Base-by-base conservation (phyloP, 78 protist genomes). In the Paulinella micropora region DNA sequence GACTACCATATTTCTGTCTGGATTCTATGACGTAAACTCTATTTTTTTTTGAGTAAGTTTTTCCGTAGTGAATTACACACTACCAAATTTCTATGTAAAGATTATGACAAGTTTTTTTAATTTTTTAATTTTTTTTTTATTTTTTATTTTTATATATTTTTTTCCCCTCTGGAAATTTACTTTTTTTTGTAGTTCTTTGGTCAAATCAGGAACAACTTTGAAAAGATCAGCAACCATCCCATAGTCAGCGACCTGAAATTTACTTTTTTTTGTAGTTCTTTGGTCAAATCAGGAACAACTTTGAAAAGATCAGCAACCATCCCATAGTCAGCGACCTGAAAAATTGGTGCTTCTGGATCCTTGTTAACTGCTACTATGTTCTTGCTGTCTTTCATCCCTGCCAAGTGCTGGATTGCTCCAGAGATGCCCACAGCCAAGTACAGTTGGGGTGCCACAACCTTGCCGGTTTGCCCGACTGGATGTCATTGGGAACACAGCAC, bases 361-460 rank as follows among this genome's bases (percentile, higher is more conserved):
- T 86, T 83, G 96, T 96, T 96, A 94, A 97, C 93, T 82, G 97
- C 97, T 0, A 96, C 98, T 32, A 97, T 96, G 39, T 92, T 93
- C 94, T 97, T 96, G 86, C 93, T 86, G 95, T 97, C 99, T 93
- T 96, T 97, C 99, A 97, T 96, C 67, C 99, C 99, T 0, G 99
- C 98, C 23, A 95, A 79, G 89, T 97, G 98, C 93, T 86, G 88
- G 73, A 87, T 40, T 84, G 98, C 99, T 38, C 99, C 99, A 28
- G 95, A 92, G 94, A 97, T 95, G 67, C 99, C 98, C 36, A 95
- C 95, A 4, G 97, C 99, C 35, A 97, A 77, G 93, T 97, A 97
- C 87, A 97, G 94, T 73, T 95, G 94, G 32, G 99, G 99, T 36
- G 99, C 99, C 9, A 97, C 98, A 85, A 96, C 93, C 90, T 97